phyloP scores from a whole-genome alignment of 306 rosid genomes.

The Gastrolobium villosum region DNA sequence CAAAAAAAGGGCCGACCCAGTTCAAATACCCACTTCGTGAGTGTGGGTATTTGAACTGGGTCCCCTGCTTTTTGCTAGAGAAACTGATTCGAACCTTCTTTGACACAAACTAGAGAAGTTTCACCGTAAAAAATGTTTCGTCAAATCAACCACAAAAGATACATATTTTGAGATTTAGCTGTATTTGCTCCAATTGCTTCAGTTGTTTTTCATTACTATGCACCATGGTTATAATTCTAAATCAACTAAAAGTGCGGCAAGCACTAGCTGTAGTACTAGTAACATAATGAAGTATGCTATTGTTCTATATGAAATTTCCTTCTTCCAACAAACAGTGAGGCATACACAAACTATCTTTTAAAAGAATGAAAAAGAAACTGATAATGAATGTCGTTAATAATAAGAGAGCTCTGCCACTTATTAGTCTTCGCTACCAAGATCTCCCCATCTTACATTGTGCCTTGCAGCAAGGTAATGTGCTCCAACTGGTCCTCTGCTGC shows the following conservation, averaged over 20 bases:
- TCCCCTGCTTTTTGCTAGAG: no score
- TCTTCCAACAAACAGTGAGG: constrained; percentile 6
- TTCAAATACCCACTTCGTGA: no score
- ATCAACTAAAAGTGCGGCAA: constrained; percentile 14
- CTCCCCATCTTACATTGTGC: constrained; percentile 95
- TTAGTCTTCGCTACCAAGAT: constrained; percentile 65
- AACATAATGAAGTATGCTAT: neutral
- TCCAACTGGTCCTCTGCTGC: constrained; percentile 97
- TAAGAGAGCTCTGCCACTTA: constrained; percentile 38
- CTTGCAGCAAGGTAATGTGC: constrained; percentile 94
- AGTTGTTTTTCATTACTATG: constrained; percentile 2
- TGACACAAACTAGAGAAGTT: no score
- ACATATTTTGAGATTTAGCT: constrained; percentile 22
- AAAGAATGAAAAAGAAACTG: neutral
- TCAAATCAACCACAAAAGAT: constrained; percentile 14
- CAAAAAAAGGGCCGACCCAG: no score
- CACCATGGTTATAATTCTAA: constrained; percentile 12
- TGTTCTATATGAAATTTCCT: constrained; percentile 22
- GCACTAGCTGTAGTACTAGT: neutral
- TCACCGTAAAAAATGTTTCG: constrained; percentile 31
- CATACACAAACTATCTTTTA: neutral
- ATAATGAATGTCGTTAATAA: constrained; percentile 23
- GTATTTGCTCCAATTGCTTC: constrained; percentile 29
- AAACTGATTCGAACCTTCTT: no score
- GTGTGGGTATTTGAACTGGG: no score